A percentile compares a stretch with the other conserved stretches of the same genome.
Conservation (phyloP, 1,139 yeast species). For the Magnusiomyces sp. region DNA sequence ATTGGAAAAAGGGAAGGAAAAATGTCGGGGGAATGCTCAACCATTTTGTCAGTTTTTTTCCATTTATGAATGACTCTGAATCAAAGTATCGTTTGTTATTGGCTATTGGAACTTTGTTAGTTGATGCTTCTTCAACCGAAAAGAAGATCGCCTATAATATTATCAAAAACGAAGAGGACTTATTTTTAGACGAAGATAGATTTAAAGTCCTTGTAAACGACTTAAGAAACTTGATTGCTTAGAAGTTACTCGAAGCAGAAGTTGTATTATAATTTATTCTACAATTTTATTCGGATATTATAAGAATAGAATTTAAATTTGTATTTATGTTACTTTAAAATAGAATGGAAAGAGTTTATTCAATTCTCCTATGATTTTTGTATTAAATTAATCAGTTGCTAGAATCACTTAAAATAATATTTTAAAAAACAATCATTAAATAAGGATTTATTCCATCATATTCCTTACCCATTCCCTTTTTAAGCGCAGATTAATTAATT, state of each 20-base stretch:
- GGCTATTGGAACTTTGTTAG: constrained; percentile 42
- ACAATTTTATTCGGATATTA: no score
- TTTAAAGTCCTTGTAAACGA: constrained; percentile 9
- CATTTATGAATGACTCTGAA: constrained; percentile 37
- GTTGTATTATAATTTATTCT: no score
- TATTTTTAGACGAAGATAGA: constrained; percentile 11
- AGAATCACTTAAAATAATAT: not conserved
- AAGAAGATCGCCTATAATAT: constrained; percentile 4
- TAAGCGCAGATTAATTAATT: no score
- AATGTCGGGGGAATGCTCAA: constrained; percentile 16
- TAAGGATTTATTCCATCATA: not conserved
- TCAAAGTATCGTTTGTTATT: constrained; percentile 48
- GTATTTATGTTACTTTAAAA: no score
- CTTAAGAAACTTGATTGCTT: constrained; percentile 7
- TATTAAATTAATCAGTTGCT: no score
- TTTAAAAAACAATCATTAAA: not conserved
- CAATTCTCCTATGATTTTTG: no score
- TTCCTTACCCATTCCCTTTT: not conserved
- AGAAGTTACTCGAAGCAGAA: not conserved
- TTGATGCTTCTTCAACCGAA: constrained; percentile 7
- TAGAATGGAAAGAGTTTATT: no score
- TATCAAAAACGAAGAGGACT: constrained; percentile 1
- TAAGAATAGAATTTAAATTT: no score
- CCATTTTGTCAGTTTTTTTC: constrained; percentile 19
- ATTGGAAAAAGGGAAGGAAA: constrained; percentile 17